These are phyloP conservation scores for Cystobasidium ongulense DNA, from an alignment of 768 basidiomycete species.

Conservation along the genomic window DNA sequence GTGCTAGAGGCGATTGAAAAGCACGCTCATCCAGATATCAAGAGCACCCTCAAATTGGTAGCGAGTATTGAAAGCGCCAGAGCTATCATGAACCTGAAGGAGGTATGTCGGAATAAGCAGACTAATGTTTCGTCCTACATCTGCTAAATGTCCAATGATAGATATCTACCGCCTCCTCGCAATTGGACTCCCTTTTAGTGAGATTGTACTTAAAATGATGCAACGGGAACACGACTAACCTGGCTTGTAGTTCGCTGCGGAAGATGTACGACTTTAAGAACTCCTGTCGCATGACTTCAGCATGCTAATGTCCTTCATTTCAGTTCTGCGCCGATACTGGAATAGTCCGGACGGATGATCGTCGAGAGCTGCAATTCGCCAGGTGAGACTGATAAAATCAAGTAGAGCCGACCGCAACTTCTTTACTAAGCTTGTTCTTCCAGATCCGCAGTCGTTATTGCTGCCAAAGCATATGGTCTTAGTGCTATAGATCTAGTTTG, in stretches of 20 bases:
- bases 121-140: too few species aligned
- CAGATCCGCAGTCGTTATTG: conserved; percentile 66
- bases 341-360: conserved; percentile 65
- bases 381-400: conserved; percentile 37
- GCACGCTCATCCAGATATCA: conserved; percentile 37
- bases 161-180: conserved; percentile 64
- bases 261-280: conserved; percentile 51
- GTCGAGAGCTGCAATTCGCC: conserved; percentile 70
- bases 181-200: conserved; percentile 61
- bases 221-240: neutral
- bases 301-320: neutral
- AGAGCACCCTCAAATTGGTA: conserved; percentile 53
- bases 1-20: conserved; percentile 53
- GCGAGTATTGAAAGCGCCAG: conserved; percentile 79
- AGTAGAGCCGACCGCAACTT: neutral
- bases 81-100: conserved; percentile 58
- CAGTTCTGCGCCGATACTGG: conserved; percentile 78
- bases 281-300: neutral
- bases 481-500: conserved; percentile 82
- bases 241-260: conserved; percentile 69
- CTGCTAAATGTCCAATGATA: conserved; percentile 30
- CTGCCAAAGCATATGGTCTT: conserved; percentile 72
- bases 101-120: conserved; percentile 10
- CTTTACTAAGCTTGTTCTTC: neutral
- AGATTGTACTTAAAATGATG: conserved; percentile 42